Base-by-base conservation (phyloP, 2,329 filamentous ascomycete genomes). In the Orbilia oligospora region DNA sequence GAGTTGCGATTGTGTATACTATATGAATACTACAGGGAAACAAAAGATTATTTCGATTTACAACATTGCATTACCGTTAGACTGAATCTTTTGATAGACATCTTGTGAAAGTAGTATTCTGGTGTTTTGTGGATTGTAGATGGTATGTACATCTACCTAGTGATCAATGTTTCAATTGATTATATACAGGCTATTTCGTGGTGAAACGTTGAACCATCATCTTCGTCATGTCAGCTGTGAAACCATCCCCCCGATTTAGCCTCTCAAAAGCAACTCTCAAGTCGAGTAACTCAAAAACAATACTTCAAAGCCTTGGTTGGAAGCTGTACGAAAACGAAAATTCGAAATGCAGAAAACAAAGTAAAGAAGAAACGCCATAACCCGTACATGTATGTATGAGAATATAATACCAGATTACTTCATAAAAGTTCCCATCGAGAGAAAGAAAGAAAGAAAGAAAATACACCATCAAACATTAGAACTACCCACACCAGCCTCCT, bases 201-300 rank as follows among this genome's bases (percentile, higher is more conserved):
- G 27, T 30, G 27, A 30, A 30, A 30, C 27, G 27, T 30, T 3
- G 6, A 30, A 30, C 27, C 27, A 30, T 30, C 27, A 30, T 30
- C 27, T 30, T 6, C 27, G 27, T 30, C 27, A 30, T 30, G 27
- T 30, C 27, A 30, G 3, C 27, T 6, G 33, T 36, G 33, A 36
- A 36, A 36, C 18, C 5, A 16, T 14, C 16, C 38, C 16, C 12
- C 12, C 5, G n/a, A n/a, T 16, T 41, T 14, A 46, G 44, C 16
- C 44, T 46, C 44, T 20, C 44, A 46, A 51, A 51, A 51, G n/a
- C 22, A 51, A 51, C 44, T 46, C 18, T n/a, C n/a, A 46, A 20
- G n/a, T 46, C 44, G 20, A 18, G 18, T 20, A 46, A 46, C 44
- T 4, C n/a, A 20, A 18, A 46, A 20, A 18, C 1, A 46, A 18